Evolutionary conservation across 768 basidiomycete genomes (phyloP), one percentile per base, ranked within the genome.

Genomic region (Solioccasus polychromus): DNA sequence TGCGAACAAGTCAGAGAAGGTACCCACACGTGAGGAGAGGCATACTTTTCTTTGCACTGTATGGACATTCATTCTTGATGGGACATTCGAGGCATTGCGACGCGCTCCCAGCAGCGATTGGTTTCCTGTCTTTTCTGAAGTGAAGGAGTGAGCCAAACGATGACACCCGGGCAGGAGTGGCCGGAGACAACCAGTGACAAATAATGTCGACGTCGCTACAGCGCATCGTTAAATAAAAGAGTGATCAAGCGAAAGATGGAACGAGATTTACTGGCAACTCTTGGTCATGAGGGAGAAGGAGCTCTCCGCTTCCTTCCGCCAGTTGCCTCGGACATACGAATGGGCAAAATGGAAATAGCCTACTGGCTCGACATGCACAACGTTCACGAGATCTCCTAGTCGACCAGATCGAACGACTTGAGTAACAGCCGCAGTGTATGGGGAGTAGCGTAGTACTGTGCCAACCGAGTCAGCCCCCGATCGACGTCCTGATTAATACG

Each of bases 301-400:
- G 54, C 86, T 85, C 6, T 74, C 68, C 3, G 69, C 65, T 59
- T 93, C 86, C 20, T 71, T 79, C 3, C 71, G 64, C 92, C 92
- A 94, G 60, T 84, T 83, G 2, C 82, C 92, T 26, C 92, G 79
- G 24, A 94, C 92, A 57, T 80, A 94, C 0, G 88, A 90, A 63
- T 94, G 92, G 2, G 91, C 87, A 65, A 93, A 93, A 63, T 93
- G 92, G 57, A 76, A 89, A 59, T 89, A 83, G 5, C 88, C 91
- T 1, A 92, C 81, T 1, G 92, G 92, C 58, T 94, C 92, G 44
- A 92, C 69, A 45, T 92, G 91, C 18, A 88, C 85, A 10, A 80
- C 75, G 51, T 94, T 94, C 59, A 94, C 73, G 23, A 92, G 80
- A 39, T 82, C 77, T 2, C 92, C 92, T 0, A 94, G 75, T 12